phyloP scores from a whole-genome alignment of 2,329 filamentous ascomycete species.

The Pseudogymnoascus sp. region DNA sequence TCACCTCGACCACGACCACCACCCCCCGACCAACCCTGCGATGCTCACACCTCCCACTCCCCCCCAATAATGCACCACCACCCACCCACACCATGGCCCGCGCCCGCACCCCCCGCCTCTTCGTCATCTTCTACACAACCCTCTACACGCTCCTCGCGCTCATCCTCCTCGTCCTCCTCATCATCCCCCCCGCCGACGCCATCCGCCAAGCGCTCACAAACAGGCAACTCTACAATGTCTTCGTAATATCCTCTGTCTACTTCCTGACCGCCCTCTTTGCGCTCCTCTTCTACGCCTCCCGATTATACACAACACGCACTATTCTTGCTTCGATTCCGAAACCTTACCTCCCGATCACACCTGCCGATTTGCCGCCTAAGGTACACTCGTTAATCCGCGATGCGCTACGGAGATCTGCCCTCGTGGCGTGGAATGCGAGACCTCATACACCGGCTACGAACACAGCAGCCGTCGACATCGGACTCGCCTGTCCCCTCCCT shows the following conservation, averaged over 20 bases:
- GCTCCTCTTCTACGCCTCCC: conserved; percentile 67
- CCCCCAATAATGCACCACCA: neutral
- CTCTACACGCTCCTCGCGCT: conserved; percentile 71
- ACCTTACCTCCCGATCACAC: conserved; percentile 75
- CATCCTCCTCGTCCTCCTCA: conserved; percentile 62
- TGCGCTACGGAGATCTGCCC: conserved; percentile 66
- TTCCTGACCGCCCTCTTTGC: conserved; percentile 63
- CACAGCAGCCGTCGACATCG: neutral
- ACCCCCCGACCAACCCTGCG: neutral
- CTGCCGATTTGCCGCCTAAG: conserved; percentile 67
- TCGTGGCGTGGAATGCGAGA: conserved; percentile 69
- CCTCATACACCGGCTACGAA: conserved; percentile 46
- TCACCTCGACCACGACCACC: neutral
- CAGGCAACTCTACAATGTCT: conserved; percentile 66
- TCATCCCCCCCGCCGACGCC: conserved; percentile 72
- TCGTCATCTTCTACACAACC: conserved; percentile 72
- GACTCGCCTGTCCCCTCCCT: neutral
- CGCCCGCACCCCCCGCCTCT: conserved; percentile 35
- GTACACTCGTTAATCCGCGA: conserved; percentile 70
- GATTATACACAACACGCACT: conserved; percentile 80
- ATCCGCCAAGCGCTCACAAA: conserved; percentile 68
- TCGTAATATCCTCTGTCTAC: conserved; percentile 71
- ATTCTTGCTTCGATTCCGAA: conserved; percentile 79
- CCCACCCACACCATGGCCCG: neutral
- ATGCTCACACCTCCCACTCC: neutral